A percentile compares a stretch with the other conserved stretches of the same genome.
phyloP scores from a whole-genome alignment of 164 flowering plant genomes.

The Nelumbo lutea region DNA sequence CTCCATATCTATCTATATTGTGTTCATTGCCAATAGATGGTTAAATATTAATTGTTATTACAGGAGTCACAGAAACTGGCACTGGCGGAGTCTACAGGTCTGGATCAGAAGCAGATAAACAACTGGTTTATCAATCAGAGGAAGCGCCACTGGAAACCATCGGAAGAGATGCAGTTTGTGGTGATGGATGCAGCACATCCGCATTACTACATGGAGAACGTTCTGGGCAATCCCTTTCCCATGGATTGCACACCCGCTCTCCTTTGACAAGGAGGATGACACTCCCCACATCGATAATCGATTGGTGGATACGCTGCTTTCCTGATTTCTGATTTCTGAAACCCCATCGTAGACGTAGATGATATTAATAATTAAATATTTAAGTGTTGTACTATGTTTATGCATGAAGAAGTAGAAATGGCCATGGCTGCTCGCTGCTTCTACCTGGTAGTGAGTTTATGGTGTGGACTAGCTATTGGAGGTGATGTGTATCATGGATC shows the following conservation, averaged over 20 bases:
- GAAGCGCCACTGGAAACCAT: conserved; percentile 2
- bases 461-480: too few species aligned
- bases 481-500: too few species aligned
- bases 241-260: background rate
- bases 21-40: too few species aligned
- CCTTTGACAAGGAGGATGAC: background rate
- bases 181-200: background rate
- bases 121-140: background rate
- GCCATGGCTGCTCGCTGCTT: too few species aligned
- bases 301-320: background rate
- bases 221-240: background rate
- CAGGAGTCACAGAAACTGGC: background rate
- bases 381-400: background rate
- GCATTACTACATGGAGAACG: background rate
- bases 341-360: too few species aligned
- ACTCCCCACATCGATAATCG: too few species aligned
- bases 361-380: background rate
- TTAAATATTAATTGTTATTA: background rate
- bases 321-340: background rate
- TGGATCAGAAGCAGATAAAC: conserved; percentile 2
- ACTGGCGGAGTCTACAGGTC: background rate
- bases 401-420: background rate
- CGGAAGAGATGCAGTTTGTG: conserved; percentile 1
- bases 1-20: too few species aligned
- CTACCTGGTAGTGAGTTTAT: too few species aligned